These are phyloP conservation scores for Diplodia scrobiculata DNA, from an alignment of 2,329 filamentous ascomycete species.

Conservation along the genomic window DNA sequence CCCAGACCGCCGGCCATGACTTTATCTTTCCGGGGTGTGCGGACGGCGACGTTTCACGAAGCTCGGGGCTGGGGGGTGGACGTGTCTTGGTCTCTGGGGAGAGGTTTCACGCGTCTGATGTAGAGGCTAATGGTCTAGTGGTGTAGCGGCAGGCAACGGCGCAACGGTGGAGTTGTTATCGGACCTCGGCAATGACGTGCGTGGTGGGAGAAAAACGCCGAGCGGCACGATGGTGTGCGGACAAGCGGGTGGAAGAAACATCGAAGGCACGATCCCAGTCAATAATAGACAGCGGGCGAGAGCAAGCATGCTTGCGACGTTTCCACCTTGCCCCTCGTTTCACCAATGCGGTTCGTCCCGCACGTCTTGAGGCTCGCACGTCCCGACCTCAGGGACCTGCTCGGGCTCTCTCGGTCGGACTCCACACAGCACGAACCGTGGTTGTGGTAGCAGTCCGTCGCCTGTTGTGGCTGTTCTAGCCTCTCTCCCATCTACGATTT, in stretches of 20 bases:
- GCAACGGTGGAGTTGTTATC: not conserved
- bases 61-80: not conserved
- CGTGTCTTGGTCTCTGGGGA: too few relatives aligned
- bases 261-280: not conserved
- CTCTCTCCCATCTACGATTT: not conserved
- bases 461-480: not conserved
- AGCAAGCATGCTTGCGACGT: too few relatives aligned
- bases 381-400: not conserved
- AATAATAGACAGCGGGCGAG: too few relatives aligned
- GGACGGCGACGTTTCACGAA: not conserved
- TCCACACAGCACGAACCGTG: not conserved
- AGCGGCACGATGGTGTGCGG: not conserved
- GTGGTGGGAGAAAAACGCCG: not conserved
- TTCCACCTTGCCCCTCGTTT: not conserved
- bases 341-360: conserved; percentile 20
- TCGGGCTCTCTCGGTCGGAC: not conserved
- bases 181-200: conserved; percentile 12
- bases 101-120: not conserved
- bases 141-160: not conserved
- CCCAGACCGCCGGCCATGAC: not conserved
- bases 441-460: not conserved
- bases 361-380: not conserved
- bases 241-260: not conserved
- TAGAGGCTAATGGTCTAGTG: not conserved
- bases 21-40: not conserved